Evolutionary conservation across 2,329 filamentous ascomycete genomes (phyloP).

Genomic region (Ramularia endophylla): DNA sequence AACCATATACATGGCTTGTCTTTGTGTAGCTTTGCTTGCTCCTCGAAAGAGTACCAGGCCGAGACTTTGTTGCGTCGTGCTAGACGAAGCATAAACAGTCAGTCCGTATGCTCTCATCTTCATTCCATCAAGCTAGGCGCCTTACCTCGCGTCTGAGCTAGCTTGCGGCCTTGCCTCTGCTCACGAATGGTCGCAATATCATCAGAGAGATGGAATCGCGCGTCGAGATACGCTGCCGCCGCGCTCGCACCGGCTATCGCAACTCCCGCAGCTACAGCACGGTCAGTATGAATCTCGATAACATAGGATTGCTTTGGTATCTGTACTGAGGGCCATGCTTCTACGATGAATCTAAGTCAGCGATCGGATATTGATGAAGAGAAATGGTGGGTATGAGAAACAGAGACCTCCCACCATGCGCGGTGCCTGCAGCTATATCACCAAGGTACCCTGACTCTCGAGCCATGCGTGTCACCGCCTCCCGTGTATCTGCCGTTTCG

Average conservation of each 20-base stretch:
- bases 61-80: slow-evolving; percentile 50
- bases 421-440: too few relatives aligned
- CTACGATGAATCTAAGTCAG: background rate
- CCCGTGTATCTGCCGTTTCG: too few relatives aligned
- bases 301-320: background rate
- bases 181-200: slow-evolving; percentile 48
- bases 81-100: slow-evolving; percentile 20
- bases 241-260: slow-evolving; percentile 52
- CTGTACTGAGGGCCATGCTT: too few relatives aligned
- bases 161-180: slow-evolving; percentile 4
- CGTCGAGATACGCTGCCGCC: slow-evolving; percentile 71
- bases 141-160: slow-evolving; percentile 6
- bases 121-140: background rate
- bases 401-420: too few relatives aligned
- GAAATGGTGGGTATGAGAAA: background rate
- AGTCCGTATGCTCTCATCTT: too few relatives aligned
- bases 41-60: slow-evolving; percentile 59
- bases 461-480: too few relatives aligned
- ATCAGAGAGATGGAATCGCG: slow-evolving; percentile 59
- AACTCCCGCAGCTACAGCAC: slow-evolving; percentile 8
- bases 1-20: slow-evolving; percentile 60
- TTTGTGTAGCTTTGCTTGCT: slow-evolving; percentile 35
- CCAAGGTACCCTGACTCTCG: too few relatives aligned
- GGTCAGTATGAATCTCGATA: background rate
- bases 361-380: background rate